Base-by-base conservation (phyloP, 1,139 yeast genomes). In the Hemisphaericaspora subhashii region DNA sequence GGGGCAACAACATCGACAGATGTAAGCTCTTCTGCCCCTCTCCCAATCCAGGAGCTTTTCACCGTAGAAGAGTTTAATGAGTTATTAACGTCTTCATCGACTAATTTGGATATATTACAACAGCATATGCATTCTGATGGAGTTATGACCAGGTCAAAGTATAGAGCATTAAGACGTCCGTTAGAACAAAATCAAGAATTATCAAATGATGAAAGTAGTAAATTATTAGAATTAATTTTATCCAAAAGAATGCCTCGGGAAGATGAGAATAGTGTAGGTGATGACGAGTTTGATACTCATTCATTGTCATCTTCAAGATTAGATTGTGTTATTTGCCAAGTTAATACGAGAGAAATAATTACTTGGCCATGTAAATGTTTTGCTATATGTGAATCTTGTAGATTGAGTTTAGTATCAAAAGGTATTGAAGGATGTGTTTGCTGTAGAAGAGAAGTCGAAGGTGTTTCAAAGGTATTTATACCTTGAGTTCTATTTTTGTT, bases 291-390 rank as follows among this genome's bases (percentile, higher is more conserved):
- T 17, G 48, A 47, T 5, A 53, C 47, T 3, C 39, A 57, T 28
- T 45, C 54, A n/a, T n/a, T n/a, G n/a, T n/a, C n/a, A n/a, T n/a
- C n/a, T 13, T 38, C 53, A 5, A 47, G 62, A 16, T 53, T 72
- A 31, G 77, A 64, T 10, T 89, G 98, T 62, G 95, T 87, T 3
- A 83, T 89, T 2, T 89, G 98, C 58, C 94, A 86, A 50, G 72
- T 74, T 9, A 79, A 83, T 42, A 75, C 81, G 7, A 72, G 97
- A 48, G 87, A 84, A 45, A 77, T 89, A 31, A 81, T 89, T 12
- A 68, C 92, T 3, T 89, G 97, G 97, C 98, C 98, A 1, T 89
- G 98, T 57, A 77, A 81, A 50, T 89, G 98, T 58, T 78, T 89
- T 47, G 89, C 96, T 0, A 71, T 89, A 7, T 89, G 98, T 59